Percentiles rank a stretch among this genome's conserved stretches.
Evolutionary conservation across 257 asterid genomes (phyloP).

Genomic region (Ilex aquifolium): DNA sequence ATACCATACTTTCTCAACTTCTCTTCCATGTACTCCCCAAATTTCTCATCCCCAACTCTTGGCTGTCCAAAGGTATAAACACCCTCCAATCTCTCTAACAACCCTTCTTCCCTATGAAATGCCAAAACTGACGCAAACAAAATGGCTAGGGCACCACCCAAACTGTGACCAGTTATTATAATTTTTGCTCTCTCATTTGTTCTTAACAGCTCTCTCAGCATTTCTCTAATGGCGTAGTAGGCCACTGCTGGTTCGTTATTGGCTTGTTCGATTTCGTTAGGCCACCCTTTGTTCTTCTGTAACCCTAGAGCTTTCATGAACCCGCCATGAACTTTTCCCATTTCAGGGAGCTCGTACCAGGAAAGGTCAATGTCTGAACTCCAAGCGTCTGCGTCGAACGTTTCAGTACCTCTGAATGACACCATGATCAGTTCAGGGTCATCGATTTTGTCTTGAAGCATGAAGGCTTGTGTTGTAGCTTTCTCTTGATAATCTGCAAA

Average conservation of each 20-base stretch:
- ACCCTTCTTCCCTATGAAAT: conserved; percentile 22
- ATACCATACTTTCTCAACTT: conserved; percentile 19
- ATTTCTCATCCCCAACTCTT: conserved; percentile 48
- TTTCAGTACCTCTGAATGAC: conserved; percentile 39
- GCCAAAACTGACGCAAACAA: conserved; percentile 52
- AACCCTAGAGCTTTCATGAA: conserved; percentile 50
- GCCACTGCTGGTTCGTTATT: conserved; percentile 20
- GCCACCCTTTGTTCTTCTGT: conserved; percentile 41
- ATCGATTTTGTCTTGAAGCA: conserved; percentile 29
- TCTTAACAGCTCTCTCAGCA: conserved; percentile 14
- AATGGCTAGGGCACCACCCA: conserved; percentile 62
- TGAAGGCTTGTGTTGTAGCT: conserved; percentile 41
- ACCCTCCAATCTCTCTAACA: conserved; percentile 42
- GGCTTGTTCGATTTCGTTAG: conserved; percentile 14
- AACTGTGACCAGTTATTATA: conserved; percentile 60
- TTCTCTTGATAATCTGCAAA: conserved; percentile 34
- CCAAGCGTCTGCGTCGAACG: conserved; percentile 43
- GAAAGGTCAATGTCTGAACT: conserved; percentile 40
- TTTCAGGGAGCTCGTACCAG: conserved; percentile 34
- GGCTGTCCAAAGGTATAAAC: conserved; percentile 75
- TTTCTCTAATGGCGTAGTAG: conserved; percentile 34
- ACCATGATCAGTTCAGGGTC: conserved; percentile 11
- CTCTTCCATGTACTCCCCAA: conserved; percentile 41
- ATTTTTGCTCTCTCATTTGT: conserved; percentile 18
- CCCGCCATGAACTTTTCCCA: conserved; percentile 49